Conservation (phyloP, 129 eudicot species). For the sunflower (Helianthus annuus) region DNA sequence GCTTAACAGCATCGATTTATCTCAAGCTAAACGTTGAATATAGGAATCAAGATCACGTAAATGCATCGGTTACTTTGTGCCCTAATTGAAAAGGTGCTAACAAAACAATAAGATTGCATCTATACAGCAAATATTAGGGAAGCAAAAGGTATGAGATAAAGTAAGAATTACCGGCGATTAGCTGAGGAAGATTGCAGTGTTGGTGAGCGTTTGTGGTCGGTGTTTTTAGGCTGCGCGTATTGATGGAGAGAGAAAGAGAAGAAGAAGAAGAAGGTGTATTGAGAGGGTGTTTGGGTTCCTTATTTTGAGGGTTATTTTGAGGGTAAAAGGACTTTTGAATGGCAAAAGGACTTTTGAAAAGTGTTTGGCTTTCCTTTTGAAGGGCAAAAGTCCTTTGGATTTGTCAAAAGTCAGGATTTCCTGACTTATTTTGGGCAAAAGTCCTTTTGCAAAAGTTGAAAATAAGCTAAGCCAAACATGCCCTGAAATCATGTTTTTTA, state of each 20-base stretch:
- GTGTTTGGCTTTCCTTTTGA: too few relatives aligned
- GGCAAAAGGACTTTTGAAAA: too few relatives aligned
- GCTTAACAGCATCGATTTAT: conserved; percentile 3
- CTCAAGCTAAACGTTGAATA: conserved; percentile 10
- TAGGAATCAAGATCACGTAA: conserved; percentile 18
- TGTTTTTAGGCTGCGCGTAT: conserved; percentile 25
- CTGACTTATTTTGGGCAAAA: too few relatives aligned
- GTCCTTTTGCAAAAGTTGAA: too few relatives aligned
- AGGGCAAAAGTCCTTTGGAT: too few relatives aligned
- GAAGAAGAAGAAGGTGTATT: conserved; percentile 11
- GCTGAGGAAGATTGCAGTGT: conserved; percentile 16
- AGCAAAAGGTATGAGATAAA: conserved; percentile 4
- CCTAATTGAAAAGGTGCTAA: conserved; percentile 29
- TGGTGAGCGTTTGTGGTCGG: conserved; percentile 15
- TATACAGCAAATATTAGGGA: background rate
- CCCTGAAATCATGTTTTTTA: conserved; percentile 18
- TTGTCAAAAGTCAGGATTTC: too few relatives aligned
- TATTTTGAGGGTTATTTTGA: too few relatives aligned
- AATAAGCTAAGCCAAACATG: too few relatives aligned
- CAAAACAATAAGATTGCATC: background rate
- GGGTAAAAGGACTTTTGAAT: too few relatives aligned
- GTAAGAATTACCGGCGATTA: conserved; percentile 28
- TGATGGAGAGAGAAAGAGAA: conserved; percentile 1
- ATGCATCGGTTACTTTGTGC: background rate
- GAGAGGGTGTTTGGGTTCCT: too few relatives aligned